A percentile compares a stretch with the other conserved stretches of the same genome.
phyloP scores from a whole-genome alignment of 306 rosid species.

The apple (Malus domestica) region ASM211411v1 NC_041794.1:26948501-26949000 shows the following conservation, averaged over 20 bases:
- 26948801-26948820: too few species aligned
- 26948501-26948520: constrained; percentile 30
- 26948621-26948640: background rate
- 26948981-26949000: too few species aligned
- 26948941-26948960: too few species aligned
- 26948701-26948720: background rate
- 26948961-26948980: too few species aligned
- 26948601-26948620: constrained; percentile 12
- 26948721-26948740: background rate
- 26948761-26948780: too few species aligned
- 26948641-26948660: background rate
- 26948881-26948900: too few species aligned
- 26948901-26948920: too few species aligned
- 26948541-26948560: constrained; percentile 9
- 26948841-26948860: too few species aligned
- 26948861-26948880: too few species aligned
- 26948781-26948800: too few species aligned
- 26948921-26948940: too few species aligned
- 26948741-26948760: background rate
- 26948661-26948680: background rate
- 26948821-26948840: too few species aligned
- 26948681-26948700: background rate
- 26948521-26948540: constrained; percentile 25
- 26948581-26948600: constrained; percentile 13
- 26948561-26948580: constrained; percentile 13